Conservation (phyloP, 139 green algal genomes). For the Chlorokybus atmophyticus region DNA sequence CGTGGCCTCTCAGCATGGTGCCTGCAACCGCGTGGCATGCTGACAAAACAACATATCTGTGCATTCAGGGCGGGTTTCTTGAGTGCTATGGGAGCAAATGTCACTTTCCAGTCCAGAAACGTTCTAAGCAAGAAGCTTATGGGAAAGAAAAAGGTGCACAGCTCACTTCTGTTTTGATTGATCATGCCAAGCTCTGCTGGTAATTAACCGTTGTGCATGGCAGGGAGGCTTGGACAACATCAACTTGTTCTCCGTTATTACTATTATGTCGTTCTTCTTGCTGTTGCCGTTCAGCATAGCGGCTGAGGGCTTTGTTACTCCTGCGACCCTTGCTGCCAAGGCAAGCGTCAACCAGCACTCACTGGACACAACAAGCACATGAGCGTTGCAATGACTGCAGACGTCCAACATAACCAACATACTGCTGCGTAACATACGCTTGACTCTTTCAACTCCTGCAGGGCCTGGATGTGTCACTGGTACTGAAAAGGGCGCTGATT, state of each 20-base stretch:
- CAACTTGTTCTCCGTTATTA: conserved; percentile 90
- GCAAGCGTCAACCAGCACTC: conserved; percentile 5
- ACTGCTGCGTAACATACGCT: no score
- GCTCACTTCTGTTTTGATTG: no score
- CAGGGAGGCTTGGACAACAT: conserved; percentile 89
- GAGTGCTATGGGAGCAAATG: conserved; percentile 80
- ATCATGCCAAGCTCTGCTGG: no score
- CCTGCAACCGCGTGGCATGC: neutral
- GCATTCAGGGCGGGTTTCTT: conserved; percentile 49
- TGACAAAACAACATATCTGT: neutral
- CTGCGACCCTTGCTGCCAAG: conserved; percentile 26
- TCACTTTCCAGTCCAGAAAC: conserved; percentile 93
- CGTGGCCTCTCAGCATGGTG: neutral
- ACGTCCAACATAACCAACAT: conserved; percentile 4
- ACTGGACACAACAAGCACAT: no score
- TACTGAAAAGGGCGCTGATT: conserved; percentile 40
- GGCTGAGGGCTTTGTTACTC: conserved; percentile 54
- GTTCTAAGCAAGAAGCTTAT: conserved; percentile 98
- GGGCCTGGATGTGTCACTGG: conserved; percentile 30
- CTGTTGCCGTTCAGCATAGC: conserved; percentile 54
- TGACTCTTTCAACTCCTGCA: conserved; percentile 8
- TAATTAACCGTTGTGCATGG: no score
- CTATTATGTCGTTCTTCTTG: conserved; percentile 73
- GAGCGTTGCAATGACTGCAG: no score
- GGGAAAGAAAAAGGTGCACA: conserved; percentile 42